Evolutionary conservation across 2,329 filamentous ascomycete genomes (phyloP).

Genomic region (Coniochaeta sp.): DNA sequence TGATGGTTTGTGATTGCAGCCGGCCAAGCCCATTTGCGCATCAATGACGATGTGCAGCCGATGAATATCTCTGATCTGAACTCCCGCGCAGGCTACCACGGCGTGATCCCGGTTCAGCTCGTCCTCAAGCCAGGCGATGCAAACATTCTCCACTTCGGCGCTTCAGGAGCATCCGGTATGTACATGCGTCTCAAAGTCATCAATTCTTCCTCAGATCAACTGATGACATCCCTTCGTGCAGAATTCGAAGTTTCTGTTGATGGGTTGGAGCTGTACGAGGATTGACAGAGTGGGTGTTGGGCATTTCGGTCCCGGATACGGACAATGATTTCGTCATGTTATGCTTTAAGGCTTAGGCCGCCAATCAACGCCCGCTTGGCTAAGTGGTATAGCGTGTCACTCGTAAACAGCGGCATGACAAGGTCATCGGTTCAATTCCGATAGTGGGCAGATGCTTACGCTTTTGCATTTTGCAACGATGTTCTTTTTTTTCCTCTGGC

Average conservation of each 20-base stretch:
- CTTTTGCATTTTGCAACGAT: not conserved
- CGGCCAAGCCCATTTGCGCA: constrained; percentile 23
- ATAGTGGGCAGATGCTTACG: not conserved
- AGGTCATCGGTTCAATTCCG: not conserved
- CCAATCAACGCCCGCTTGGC: not conserved
- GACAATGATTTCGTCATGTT: not conserved
- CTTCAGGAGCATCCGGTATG: constrained; percentile 14
- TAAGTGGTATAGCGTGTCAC: not conserved
- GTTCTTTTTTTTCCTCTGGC: too few species aligned
- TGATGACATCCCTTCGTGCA: not conserved
- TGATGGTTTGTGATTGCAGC: constrained; percentile 8
- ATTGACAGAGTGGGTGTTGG: not conserved
- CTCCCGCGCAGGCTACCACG: constrained; percentile 25
- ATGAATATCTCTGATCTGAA: constrained; percentile 28
- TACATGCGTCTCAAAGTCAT: not conserved
- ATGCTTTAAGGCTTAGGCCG: not conserved
- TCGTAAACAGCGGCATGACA: not conserved
- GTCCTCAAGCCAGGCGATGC: constrained; percentile 18
- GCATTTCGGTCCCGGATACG: not conserved
- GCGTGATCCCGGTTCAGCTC: constrained; percentile 24
- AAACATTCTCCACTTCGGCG: constrained; percentile 27
- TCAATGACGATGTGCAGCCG: constrained; percentile 22
- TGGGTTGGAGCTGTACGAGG: constrained; percentile 17
- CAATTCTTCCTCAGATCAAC: not conserved
- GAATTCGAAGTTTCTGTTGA: constrained; percentile 14